Evolutionary conservation across 306 rosid species (phyloP).

Genomic region (Luffa aegyptiaca): DNA sequence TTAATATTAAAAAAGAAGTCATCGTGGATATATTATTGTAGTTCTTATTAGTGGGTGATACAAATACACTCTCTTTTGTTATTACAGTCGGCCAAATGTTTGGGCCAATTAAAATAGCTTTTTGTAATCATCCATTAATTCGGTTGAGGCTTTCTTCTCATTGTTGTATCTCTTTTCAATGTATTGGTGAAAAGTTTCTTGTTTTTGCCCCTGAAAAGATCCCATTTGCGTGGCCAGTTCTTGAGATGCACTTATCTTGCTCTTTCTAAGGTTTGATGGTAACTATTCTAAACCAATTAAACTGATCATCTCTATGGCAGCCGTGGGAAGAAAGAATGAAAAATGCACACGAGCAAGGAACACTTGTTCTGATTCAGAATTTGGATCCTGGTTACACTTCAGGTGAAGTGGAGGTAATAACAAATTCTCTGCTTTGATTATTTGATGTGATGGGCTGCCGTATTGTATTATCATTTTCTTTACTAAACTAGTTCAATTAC

Average conservation of each 20-base stretch:
- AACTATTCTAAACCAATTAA: background rate
- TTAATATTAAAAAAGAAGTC: background rate
- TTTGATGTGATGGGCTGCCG: background rate
- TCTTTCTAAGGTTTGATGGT: background rate
- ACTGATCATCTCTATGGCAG: slow-evolving; percentile 31
- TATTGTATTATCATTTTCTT: background rate
- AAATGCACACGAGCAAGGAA: slow-evolving; percentile 53
- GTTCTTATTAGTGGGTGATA: background rate
- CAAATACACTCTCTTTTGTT: background rate
- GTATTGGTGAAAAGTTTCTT: background rate
- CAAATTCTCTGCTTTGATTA: slow-evolving; percentile 1
- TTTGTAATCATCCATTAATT: background rate
- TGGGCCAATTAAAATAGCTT: background rate
- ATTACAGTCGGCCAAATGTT: background rate
- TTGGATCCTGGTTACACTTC: slow-evolving; percentile 73
- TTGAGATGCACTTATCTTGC: background rate
- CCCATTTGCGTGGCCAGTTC: background rate
- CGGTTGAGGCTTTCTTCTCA: background rate
- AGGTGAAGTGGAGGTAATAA: slow-evolving; percentile 66
- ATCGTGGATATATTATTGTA: background rate
- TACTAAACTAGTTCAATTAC: background rate
- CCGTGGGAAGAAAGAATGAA: slow-evolving; percentile 71
- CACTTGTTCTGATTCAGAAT: slow-evolving; percentile 64
- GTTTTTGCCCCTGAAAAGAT: background rate
- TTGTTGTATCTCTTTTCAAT: background rate